Evolutionary conservation across 2,329 filamentous ascomycete genomes (phyloP).

Genomic region (Arthrobotrys iridis): DNA sequence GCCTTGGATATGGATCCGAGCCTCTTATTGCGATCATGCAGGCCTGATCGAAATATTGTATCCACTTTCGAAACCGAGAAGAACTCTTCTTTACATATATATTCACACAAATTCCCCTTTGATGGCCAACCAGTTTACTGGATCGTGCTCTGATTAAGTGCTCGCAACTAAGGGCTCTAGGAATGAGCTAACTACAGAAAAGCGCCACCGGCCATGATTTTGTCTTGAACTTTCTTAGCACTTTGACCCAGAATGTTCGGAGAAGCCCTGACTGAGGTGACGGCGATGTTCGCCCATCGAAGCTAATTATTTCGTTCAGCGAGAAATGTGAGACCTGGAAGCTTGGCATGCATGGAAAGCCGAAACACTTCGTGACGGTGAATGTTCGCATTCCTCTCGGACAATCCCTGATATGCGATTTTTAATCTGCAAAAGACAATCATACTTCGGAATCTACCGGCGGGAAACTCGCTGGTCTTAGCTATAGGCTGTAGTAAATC

Average conservation of each 20-base stretch:
- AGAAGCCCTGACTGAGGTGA: background rate
- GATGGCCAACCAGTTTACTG: background rate
- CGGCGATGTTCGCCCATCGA: background rate
- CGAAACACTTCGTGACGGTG: background rate
- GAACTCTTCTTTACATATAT: background rate
- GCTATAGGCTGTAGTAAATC: background rate
- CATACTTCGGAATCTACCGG: background rate
- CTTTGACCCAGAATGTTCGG: background rate
- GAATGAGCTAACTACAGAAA: no score
- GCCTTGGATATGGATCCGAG: constrained; percentile 11
- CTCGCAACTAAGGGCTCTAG: background rate
- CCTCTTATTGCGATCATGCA: background rate
- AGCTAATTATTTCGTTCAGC: background rate
- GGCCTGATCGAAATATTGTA: background rate
- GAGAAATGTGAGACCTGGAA: background rate
- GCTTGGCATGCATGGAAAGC: no score
- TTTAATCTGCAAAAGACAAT: background rate
- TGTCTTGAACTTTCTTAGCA: background rate
- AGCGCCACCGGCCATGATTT: background rate
- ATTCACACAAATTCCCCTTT: background rate
- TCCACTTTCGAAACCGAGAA: background rate
- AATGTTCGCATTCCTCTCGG: background rate
- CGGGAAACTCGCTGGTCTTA: background rate
- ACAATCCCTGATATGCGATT: background rate
- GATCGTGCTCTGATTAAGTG: background rate